Evolutionary conservation across 2,329 filamentous ascomycete genomes (phyloP), one percentile per base, ranked within the genome.

Genomic region (Alternaria triticina): DNA sequence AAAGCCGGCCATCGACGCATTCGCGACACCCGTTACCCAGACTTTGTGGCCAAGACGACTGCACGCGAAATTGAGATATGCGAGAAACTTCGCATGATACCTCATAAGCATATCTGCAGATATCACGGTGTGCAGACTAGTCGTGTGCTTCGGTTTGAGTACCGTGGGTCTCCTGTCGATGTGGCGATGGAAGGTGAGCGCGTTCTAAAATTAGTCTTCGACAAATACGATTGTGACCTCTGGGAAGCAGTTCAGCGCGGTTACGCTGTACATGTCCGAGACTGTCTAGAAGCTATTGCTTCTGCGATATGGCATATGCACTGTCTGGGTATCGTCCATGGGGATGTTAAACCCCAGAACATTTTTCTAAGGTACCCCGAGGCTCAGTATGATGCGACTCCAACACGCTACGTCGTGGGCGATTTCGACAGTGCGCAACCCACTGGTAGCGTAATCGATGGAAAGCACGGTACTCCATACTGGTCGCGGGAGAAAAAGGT

Each of bases 381-480:
- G 5, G 20, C 1, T 4, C 20, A 3, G n/a, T 6, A 40, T 5
- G 13, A 13, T 12, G 12, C 20, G 8, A 23, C 8, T 7, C 5
- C 30, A 20, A 9, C 30, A 5, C 13, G 49, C 5, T 52, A 25
- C 40, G 61, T 55, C 5, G 17, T 55, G 5, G 56, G 61, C 5
- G 56, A 52, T 10, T 63, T 63, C 17, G 56, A 63, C 25, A 63
- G 61, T 45, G 25, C 50, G 20, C 46, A 52, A 11, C 12, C 8
- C 22, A 33, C n/a, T 12, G 56, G 50, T 3, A 17, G 13, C 1
- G 23, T 51, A 25, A 17, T 43, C 28, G n/a, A 12, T n/a, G 22
- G 57, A 11, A 62, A 62, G 20, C 28, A 33, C 15, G 55, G 60
- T 1, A 55, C 46, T 10, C 25, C 27, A 6, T 25, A n/a, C 11